These are phyloP conservation scores for Thalassiosira exigua DNA, from an alignment of 352 stramenopile genomes.

Conservation along the genomic window DNA sequence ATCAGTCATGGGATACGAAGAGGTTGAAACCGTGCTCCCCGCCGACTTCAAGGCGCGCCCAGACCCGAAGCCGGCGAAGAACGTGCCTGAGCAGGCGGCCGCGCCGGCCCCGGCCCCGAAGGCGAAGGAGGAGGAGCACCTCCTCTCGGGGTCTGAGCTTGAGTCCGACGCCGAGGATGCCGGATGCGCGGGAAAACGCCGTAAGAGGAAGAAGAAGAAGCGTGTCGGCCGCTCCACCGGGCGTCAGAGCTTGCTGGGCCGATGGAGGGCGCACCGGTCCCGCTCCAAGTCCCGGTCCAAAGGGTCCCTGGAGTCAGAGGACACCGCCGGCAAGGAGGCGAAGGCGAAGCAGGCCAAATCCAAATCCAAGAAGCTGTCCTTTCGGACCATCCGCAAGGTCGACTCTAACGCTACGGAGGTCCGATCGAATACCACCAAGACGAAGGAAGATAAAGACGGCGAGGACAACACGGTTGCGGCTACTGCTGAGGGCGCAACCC, in stretches of 20 bases:
- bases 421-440: conserved; percentile 43
- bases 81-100: conserved; percentile 3
- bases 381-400: conserved; percentile 26
- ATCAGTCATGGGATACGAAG: conserved; percentile 52
- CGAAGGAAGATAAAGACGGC: neutral
- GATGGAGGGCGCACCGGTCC: conserved; percentile 19
- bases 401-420: conserved; percentile 51
- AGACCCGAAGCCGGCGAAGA: conserved; percentile 12
- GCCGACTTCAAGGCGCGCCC: conserved; percentile 17
- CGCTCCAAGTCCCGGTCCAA: conserved; percentile 5
- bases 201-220: neutral
- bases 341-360: conserved; percentile 6
- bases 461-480: neutral
- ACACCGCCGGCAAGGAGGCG: neutral
- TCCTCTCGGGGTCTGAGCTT: neutral
- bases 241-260: conserved; percentile 22
- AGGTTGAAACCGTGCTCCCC: conserved; percentile 56
- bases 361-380: conserved; percentile 1
- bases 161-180: neutral
- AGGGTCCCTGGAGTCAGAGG: neutral
- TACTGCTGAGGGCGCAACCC: neutral
- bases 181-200: neutral
- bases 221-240: neutral
- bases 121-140: neutral
- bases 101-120: neutral